Base-by-base conservation (phyloP, 2,329 filamentous ascomycete species). In the Corniculantispora saksenae region DNA sequence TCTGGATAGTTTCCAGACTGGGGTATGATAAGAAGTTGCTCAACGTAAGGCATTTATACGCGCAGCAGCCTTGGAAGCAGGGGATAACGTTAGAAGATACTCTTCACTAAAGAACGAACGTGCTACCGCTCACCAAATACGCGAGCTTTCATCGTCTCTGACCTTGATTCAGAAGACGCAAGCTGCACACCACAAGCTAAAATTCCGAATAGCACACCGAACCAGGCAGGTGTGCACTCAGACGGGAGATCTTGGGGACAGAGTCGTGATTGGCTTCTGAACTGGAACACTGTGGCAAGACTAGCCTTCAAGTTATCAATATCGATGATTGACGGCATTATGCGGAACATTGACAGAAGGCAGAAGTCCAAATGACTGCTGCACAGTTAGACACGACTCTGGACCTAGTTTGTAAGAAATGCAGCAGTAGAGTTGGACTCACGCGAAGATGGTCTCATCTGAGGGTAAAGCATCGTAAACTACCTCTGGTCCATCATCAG, bases 21-120 rank as follows among this genome's bases (percentile, higher is more conserved):
- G 54, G 54, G n/a, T 57, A 57, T 27, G 54, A 57, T 13, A 57
- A 15, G 32, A 57, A 57, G 17, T 57, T 57, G 54, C 54, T 57
- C 29, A 57, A 38, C 5, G 29, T 57, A 10, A 57, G 29, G 54
- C 54, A 57, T 19, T 57, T 25, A 21, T 29, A 57, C 2, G 54
- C 32, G 29, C 54, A 57, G 54, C 54, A 57, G 2, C 21, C 54
- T 57, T 21, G n/a, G n/a, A 15, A 6, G 43, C 12, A 47, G 32
- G 32, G 10, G 10, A 32, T 6, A 32, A 32, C 32, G 32, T 32
- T 10, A 32, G 10, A 32, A 32, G 5, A 10, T 43, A 19, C 12
- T 13, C 12, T 43, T 7, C 17, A n/a, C 3, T 12, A n/a, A n/a
- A 50, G 10, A 13, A 35, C 15, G 21, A 23, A 19, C 27, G 6